phyloP scores from a whole-genome alignment of 768 basidiomycete species.

The Cytidiella melzeri region DNA sequence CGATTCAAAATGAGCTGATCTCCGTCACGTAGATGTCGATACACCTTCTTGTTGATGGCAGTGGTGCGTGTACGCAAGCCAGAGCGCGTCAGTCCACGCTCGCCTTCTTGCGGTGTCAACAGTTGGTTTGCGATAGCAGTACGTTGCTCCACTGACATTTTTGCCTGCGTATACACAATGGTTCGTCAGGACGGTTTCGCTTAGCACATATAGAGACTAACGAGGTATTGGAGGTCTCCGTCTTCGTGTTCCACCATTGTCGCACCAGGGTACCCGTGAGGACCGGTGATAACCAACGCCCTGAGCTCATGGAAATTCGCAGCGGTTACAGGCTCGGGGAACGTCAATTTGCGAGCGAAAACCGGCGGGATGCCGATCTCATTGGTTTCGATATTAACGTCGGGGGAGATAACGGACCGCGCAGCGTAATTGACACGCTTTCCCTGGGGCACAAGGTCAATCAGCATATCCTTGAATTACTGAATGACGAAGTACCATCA shows the following conservation, averaged over 20 bases:
- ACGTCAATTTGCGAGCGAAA: constrained; percentile 94
- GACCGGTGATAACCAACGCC: constrained; percentile 86
- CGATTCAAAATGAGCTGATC: constrained; percentile 95
- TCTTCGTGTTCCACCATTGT: constrained; percentile 95
- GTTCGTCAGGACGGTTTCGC: neutral
- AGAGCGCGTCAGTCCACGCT: constrained; percentile 34
- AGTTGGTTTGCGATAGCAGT: constrained; percentile 95
- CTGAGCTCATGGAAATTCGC: constrained; percentile 86
- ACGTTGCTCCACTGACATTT: constrained; percentile 80
- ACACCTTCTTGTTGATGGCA: constrained; percentile 94
- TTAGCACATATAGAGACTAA: constrained; percentile 28
- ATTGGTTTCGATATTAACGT: constrained; percentile 98
- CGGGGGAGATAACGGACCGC: constrained; percentile 99
- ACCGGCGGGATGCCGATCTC: constrained; percentile 98
- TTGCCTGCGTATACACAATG: constrained; percentile 56
- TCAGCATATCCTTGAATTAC: neutral
- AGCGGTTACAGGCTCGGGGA: constrained; percentile 93
- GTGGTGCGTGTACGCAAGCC: constrained; percentile 73
- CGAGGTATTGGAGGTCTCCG: constrained; percentile 79
- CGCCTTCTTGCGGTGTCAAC: constrained; percentile 83
- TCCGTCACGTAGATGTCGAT: constrained; percentile 89
- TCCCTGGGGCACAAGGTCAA: constrained; percentile 49
- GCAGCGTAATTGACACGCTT: constrained; percentile 99
- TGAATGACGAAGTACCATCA: constrained; percentile 69
- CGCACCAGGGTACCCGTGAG: constrained; percentile 86